Evolutionary conservation across 2,329 filamentous ascomycete species (phyloP), one percentile per base, ranked within the genome.

Genomic region (Trichophyton benhamiae): DNA sequence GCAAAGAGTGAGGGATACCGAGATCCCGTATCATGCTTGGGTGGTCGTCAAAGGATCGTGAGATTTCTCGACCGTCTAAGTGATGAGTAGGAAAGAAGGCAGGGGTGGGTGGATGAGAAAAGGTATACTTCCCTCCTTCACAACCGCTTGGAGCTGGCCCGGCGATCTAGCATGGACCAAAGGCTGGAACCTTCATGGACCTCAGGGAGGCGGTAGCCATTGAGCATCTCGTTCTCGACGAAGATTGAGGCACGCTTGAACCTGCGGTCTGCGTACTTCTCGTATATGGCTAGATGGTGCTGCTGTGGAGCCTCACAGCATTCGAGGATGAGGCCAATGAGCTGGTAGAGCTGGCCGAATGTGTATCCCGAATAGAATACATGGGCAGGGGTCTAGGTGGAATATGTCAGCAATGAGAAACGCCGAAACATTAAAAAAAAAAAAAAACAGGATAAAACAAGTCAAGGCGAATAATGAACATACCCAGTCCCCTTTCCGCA

Each of bases 301-400:
- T 86, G 85, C 65, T 81, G 81, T 5, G 91, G 88, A 61, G 86
- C 82, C 63, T 89, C 85, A 75, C 91, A 96, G 78, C 92, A 97
- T 67, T 96, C 90, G 58, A 95, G 78, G 66, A 99, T 85, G 72
- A 89, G 85, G 13, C 80, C 79, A 55, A 96, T 81, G 42, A 96
- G 77, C 1, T 87, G 86, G 69, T 86, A 85, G 61, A 99, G 79
- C 74, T 99, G 94, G 53, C 79, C 77, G 77, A 88, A 91, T 1
- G 91, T 96, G 77, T 99, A 97, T 60, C 89, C 89, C 41, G 92
- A 95, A 76, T 95, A 97, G 76, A 95, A 86, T 41, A 94, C 86
- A 71, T 99, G 94, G 17, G 87, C 83, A 64, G 84, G 83, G 63
- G 87, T 86, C 90, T 95, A 20, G 13, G 30, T 65, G 57, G 60